Evolutionary conservation across 495 filamentous ascomycete species (phyloP).

Genomic region (Podospora sp.): DNA sequence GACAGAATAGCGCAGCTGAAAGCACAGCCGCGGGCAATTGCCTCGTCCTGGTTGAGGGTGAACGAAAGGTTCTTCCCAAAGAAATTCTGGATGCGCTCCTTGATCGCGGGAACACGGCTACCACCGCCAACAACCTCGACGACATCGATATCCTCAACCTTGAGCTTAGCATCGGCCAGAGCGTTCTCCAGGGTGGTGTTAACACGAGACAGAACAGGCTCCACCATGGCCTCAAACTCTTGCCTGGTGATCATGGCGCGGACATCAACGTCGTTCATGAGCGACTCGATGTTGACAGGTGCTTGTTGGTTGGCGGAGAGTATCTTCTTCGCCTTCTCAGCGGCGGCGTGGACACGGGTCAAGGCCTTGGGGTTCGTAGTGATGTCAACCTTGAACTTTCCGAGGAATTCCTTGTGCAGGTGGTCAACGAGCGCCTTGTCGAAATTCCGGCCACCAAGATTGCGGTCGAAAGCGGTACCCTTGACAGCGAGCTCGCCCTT

Average conservation of each 20-base stretch:
- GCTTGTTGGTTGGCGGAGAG: slow-evolving; percentile 92
- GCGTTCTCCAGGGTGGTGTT: slow-evolving; percentile 82
- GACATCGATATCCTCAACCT: slow-evolving; percentile 85
- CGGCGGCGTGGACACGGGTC: slow-evolving; percentile 80
- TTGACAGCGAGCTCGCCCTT: slow-evolving; percentile 97
- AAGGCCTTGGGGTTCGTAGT: slow-evolving; percentile 83
- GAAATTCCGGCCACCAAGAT: slow-evolving; percentile 97
- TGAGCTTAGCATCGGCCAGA: slow-evolving; percentile 87
- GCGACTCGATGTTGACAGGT: slow-evolving; percentile 95
- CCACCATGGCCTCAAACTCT: slow-evolving; percentile 87
- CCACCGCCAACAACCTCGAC: slow-evolving; percentile 94
- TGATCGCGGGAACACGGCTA: slow-evolving; percentile 91
- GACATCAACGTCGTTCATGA: slow-evolving; percentile 98
- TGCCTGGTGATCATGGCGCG: slow-evolving; percentile 87
- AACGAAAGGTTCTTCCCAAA: slow-evolving; percentile 92
- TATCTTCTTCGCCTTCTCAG: slow-evolving; percentile 99
- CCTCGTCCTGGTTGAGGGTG: slow-evolving; percentile 98
- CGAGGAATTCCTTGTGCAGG: slow-evolving; percentile 91
- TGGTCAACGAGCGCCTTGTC: slow-evolving; percentile 93
- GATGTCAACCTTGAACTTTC: slow-evolving; percentile 91
- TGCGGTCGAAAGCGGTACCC: slow-evolving; percentile 89
- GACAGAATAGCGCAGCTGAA: slow-evolving; percentile 99
- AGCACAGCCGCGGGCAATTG: slow-evolving; percentile 91
- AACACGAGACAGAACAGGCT: slow-evolving; percentile 78
- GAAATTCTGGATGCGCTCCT: slow-evolving; percentile 85